These are phyloP conservation scores for Lactifluus volemus DNA, from an alignment of 768 basidiomycete species.

Conservation along the genomic window DNA sequence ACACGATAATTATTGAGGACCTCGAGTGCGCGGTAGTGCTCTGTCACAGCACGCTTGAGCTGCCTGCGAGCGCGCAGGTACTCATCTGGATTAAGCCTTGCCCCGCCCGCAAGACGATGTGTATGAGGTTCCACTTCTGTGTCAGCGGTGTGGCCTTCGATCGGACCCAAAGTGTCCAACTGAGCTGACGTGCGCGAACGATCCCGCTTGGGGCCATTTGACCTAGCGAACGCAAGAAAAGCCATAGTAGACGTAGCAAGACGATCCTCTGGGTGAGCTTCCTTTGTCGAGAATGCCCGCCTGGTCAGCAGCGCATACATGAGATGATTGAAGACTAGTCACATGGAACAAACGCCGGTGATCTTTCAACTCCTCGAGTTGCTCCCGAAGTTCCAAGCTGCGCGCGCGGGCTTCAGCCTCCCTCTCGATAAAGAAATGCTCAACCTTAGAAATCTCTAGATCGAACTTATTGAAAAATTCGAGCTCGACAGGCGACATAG, in stretches of 20 bases:
- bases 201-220: not conserved
- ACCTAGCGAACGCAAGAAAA: not conserved
- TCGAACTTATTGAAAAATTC: slow-evolving; percentile 76
- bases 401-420: slow-evolving; percentile 53
- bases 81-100: slow-evolving; percentile 52
- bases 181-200: not conserved
- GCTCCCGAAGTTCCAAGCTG: slow-evolving; percentile 24
- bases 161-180: not conserved
- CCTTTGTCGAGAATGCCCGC: not conserved
- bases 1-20: slow-evolving; percentile 86
- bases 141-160: not conserved
- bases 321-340: not conserved
- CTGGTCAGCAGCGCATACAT: not conserved
- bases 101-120: not conserved
- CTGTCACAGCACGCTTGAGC: slow-evolving; percentile 73
- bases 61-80: slow-evolving; percentile 78
- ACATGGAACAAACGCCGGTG: slow-evolving; percentile 10
- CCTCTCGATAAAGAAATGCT: slow-evolving; percentile 67
- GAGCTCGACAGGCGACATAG: slow-evolving; percentile 50
- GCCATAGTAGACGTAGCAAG: not conserved
- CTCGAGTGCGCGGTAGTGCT: slow-evolving; percentile 80
- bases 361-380: slow-evolving; percentile 17
- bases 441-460: slow-evolving; percentile 74
- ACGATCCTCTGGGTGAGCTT: slow-evolving; percentile 5
- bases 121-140: slow-evolving; percentile 1